Percentiles rank a stretch among this genome's conserved stretches.
These are phyloP conservation scores for Pleochaeta shiraiana DNA, from an alignment of 2,329 filamentous ascomycete genomes.

Conservation along the genomic window DNA sequence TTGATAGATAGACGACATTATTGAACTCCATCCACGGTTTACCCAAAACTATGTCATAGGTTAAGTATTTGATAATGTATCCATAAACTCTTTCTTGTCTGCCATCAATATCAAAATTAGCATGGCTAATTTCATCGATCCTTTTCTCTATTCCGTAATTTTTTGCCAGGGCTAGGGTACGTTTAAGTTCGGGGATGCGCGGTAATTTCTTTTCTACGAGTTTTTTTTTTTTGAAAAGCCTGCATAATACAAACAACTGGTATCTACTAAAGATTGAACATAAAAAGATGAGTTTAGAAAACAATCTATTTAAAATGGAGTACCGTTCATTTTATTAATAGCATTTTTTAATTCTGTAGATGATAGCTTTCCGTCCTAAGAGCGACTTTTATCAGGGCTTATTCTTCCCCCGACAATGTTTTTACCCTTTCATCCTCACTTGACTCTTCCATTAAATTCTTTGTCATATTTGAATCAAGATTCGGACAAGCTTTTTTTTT, in stretches of 20 bases:
- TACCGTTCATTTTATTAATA: neutral
- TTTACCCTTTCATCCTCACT: no score
- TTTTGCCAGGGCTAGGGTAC: neutral
- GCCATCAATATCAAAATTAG: neutral
- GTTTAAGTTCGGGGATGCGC: neutral
- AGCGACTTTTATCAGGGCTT: neutral
- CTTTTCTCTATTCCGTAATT: neutral
- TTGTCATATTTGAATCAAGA: no score
- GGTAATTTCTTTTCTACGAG: neutral
- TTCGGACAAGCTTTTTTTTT: no score
- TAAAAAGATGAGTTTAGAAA: neutral
- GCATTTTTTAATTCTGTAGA: neutral
- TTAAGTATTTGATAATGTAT: neutral
- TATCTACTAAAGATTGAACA: neutral
- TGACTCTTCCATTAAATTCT: no score
- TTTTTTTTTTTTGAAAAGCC: neutral
- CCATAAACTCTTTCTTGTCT: neutral
- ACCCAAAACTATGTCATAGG: neutral
- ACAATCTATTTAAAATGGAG: neutral
- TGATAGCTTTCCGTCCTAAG: neutral
- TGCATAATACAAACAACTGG: neutral
- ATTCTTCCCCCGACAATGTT: conserved; percentile 3
- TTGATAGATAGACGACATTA: neutral
- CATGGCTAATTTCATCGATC: neutral
- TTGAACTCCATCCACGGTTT: neutral